Percentiles rank a stretch among this genome's conserved stretches.
These are phyloP conservation scores for Diplotaxis tenuifolia DNA, from an alignment of 345 rosid species.

Conservation along the genomic window DNA sequence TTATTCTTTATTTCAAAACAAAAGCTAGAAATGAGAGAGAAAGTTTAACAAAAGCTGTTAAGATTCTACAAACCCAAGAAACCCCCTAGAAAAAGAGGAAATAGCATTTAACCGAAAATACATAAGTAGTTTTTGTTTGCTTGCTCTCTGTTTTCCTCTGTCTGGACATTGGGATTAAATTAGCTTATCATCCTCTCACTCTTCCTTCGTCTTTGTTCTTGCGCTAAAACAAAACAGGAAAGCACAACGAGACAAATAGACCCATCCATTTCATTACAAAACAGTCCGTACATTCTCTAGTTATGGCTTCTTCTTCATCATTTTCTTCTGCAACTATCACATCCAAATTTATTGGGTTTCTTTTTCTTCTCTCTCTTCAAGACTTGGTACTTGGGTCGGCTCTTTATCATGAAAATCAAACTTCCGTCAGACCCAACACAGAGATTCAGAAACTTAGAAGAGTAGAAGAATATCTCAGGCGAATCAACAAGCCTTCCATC, in stretches of 20 bases:
- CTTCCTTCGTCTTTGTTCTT: slow-evolving; percentile 31
- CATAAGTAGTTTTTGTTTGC: slow-evolving; percentile 33
- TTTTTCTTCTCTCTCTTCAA: slow-evolving; percentile 47
- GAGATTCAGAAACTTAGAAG: slow-evolving; percentile 52
- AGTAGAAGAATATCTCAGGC: slow-evolving; percentile 56
- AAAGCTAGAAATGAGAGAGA: slow-evolving; percentile 18
- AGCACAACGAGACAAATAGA: slow-evolving; percentile 37
- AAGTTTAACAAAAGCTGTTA: too few relatives aligned
- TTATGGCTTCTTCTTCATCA: slow-evolving; percentile 53
- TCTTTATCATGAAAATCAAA: slow-evolving; percentile 43
- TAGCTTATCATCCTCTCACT: slow-evolving; percentile 30
- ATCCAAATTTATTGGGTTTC: slow-evolving; percentile 49
- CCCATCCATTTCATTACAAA: slow-evolving; percentile 32
- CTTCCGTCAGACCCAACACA: slow-evolving; percentile 45
- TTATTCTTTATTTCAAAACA: background rate
- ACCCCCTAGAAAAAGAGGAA: slow-evolving; percentile 23
- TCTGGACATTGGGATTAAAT: slow-evolving; percentile 35
- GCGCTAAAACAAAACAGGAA: slow-evolving; percentile 13
- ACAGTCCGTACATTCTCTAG: slow-evolving; percentile 45
- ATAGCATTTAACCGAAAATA: slow-evolving; percentile 18
- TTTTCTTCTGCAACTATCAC: slow-evolving; percentile 31
- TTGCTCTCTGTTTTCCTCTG: slow-evolving; percentile 41
- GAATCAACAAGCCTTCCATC: slow-evolving; percentile 81
- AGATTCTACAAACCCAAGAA: slow-evolving; percentile 36
- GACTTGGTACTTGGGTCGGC: slow-evolving; percentile 42